Evolutionary conservation across 2,329 filamentous ascomycete species (phyloP).

Genomic region (Penicillium thymicola): DNA sequence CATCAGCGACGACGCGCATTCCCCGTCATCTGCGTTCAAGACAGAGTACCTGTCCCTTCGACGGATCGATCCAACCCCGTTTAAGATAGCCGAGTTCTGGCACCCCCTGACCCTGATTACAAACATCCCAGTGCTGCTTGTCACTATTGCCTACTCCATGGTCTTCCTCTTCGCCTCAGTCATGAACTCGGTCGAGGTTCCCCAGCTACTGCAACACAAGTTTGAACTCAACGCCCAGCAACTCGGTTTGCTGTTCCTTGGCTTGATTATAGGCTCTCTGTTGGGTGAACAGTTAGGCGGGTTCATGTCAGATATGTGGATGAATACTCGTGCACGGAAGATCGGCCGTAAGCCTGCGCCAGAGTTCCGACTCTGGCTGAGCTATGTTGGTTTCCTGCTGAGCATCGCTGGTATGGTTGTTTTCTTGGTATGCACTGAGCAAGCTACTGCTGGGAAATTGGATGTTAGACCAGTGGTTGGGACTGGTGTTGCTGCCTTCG

Average conservation of each 20-base stretch:
- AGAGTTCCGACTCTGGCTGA: conserved; percentile 57
- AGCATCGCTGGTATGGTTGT: conserved; percentile 54
- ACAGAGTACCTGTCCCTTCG: conserved; percentile 44
- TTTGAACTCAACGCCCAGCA: conserved; percentile 58
- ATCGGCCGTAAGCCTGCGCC: conserved; percentile 43
- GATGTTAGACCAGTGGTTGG: conserved; percentile 57
- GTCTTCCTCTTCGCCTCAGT: conserved; percentile 56
- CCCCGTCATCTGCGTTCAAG: conserved; percentile 36
- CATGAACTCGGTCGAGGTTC: conserved; percentile 57
- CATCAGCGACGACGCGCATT: conserved; percentile 24
- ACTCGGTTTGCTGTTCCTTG: conserved; percentile 58
- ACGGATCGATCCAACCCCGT: conserved; percentile 46
- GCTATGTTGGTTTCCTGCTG: conserved; percentile 52
- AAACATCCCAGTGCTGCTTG: conserved; percentile 50
- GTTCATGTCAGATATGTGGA: conserved; percentile 54
- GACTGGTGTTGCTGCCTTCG: conserved; percentile 51
- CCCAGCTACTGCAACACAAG: conserved; percentile 54
- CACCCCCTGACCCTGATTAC: conserved; percentile 42
- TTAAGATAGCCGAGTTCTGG: conserved; percentile 9
- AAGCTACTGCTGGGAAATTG: conserved; percentile 46
- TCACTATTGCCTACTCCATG: conserved; percentile 54
- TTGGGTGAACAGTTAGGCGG: conserved; percentile 60
- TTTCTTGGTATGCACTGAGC: conserved; percentile 53
- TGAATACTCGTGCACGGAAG: conserved; percentile 41
- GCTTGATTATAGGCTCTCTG: conserved; percentile 56